Base-by-base conservation (phyloP, 192 early-diverging fungal genomes). In the Backusella liffmaniae region DNA sequence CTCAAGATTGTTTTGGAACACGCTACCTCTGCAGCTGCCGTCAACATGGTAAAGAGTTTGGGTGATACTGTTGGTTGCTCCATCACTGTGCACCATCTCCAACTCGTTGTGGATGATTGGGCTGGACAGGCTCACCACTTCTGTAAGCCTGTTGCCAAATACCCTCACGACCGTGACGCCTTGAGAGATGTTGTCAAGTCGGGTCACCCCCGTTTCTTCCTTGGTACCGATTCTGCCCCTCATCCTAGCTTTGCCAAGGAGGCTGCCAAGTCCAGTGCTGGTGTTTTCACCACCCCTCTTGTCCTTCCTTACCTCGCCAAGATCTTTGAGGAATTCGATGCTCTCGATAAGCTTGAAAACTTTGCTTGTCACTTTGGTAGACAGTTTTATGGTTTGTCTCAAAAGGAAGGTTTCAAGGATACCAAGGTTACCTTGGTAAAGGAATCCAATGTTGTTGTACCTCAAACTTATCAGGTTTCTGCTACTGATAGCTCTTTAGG, bases 131-230 rank as follows among this genome's bases (percentile, higher is more conserved):
- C 91, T 72, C 98, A 99, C 77, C 90, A 96, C 82, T 99, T 96
- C 83, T 99, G 98, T 88, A 99, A 99, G 85, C 98, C 98, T 35
- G 98, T 99, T 26, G 98, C 98, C 35, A 99, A 99, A 85, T 97
- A 85, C 79, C 96, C 95, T 12, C 88, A 90, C 62, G 98, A 99
- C 78, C 91, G 98, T 10, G 86, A 91, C 8, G 98, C 98, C 0
- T 86, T 99, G 66, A 92, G 92, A 23, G 89, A 92, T 13, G 88
- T 96, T 10, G 84, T 97, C 46, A 87, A 41, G 35, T 26, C 65
- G 67, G 93, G 94, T 23, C 97, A 97, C 78, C 95, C 95, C 16
- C 89, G 96, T 2, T 99, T 99, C 89, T 99, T 99, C 88, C 84
- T 99, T 12, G 97, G 97, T 23, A 97, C 95, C 35, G 97, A 99